Base-by-base conservation (phyloP, 148 eudicot species). In the Nepenthes mirabilis region DNA sequence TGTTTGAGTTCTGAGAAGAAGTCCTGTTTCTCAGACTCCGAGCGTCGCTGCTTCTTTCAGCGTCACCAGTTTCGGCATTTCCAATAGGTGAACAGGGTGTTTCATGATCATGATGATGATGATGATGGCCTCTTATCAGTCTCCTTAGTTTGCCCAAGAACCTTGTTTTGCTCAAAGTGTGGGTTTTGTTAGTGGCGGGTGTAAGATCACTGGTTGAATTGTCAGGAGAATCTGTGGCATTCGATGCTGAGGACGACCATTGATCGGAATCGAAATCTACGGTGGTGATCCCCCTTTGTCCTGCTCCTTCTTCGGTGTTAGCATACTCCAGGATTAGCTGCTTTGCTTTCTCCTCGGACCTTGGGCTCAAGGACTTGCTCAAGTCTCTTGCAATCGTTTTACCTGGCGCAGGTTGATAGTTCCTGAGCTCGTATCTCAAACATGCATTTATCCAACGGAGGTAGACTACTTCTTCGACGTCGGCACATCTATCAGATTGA, bases 381-480 rank as follows among this genome's bases (percentile, higher is more conserved):
- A 91, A 84, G 78, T 91, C 94, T 58, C 90, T 70, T 1, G 91
- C 96, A 37, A 66, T 72, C 56, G 67, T 83, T 71, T 82, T 82
- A 14, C 87, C 94, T 2, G 79, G 82, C 36, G 70, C 67, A 0
- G 94, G 82, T 55, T 83, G 74, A 73, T 71, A 80, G 70, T 88
- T 82, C 62, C 83, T 75, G 45, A 91, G 72, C 68, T 91, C 94
- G 14, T 82, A 72, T 43, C 98, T 80, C 56, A 91, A 69, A 74
- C 98, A 91, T 47, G 96, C 98, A 40, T 91, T 91, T 67, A 88
- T 69, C 97, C 97, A 91, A 5, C 90, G 85, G 33, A 91, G 88
- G 62, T 85, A 85, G 35, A 91, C 96, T 47, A 88, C 80, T 56
- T 88, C 90, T 61, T 91, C 96, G 2, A 72, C 79, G 43, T 91